Evolutionary conservation across 2,329 filamentous ascomycete genomes (phyloP), one percentile per base, ranked within the genome.

Genomic region (Alternaria solani): DNA sequence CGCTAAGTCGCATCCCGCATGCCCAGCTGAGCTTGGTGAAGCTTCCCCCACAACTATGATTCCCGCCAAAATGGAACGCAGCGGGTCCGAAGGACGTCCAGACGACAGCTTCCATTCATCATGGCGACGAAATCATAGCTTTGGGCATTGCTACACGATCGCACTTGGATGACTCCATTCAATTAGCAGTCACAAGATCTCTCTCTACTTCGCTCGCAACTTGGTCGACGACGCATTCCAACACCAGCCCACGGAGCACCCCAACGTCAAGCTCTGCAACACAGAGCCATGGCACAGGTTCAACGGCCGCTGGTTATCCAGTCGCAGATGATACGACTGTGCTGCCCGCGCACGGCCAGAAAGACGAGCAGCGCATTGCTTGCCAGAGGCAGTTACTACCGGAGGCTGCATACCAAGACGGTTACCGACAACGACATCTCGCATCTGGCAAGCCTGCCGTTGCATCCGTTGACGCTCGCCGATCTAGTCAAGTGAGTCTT

Each of bases 381-480:
- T n/a, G 56, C 65, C 7, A 58, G 65, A 32, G 39, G 36, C 32
- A 65, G 57, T 20, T 66, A 61, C 7, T 55, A 64, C 36, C 67
- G 64, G 26, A 66, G 51, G 26, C 55, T 80, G n/a, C 74, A 76
- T 59, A 84, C 80, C 2, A 74, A 71, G 44, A 80, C 76, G 3
- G 83, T 84, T 38, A 84, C 82, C 5, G 91, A 94, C 75, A 88
- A 91, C 65, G 91, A 95, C 75, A 91, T 98, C 66, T 87, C 89
- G 46, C 87, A 87, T 42, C 86, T 98, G 47, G 92, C 94, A 32
- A 88, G 88, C 58, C 89, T 91, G 73, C 89, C 90, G 36, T 86
- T 96, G 53, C 91, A 96, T 74, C 88, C 90, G 11, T 82, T 98
- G 73, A 95, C 92, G 26, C 86, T 99, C 34, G 89, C 90, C 59